Evolutionary conservation across 2,329 filamentous ascomycete genomes (phyloP).

Genomic region (Trematosphaeria pertusa): DNA sequence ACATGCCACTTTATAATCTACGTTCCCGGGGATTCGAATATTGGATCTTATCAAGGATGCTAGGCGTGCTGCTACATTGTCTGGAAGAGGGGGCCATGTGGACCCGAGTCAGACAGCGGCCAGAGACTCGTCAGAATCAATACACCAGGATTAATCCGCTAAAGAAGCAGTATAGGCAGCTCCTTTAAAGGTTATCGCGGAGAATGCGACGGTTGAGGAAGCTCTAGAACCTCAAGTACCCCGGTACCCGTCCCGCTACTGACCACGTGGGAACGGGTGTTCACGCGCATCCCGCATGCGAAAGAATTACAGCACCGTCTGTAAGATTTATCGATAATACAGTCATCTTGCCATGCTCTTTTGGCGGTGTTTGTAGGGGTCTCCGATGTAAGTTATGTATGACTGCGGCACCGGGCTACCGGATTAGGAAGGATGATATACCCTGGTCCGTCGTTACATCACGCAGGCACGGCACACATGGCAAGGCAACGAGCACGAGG

Average conservation of each 20-base stretch:
- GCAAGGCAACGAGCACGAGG: background rate
- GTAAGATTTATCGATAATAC: background rate
- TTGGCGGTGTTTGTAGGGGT: background rate
- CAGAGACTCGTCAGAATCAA: constrained; percentile 3
- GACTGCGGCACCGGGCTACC: background rate
- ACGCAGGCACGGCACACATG: background rate
- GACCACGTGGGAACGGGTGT: background rate
- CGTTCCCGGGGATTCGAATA: too few species aligned
- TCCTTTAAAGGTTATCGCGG: background rate
- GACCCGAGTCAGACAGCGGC: too few species aligned
- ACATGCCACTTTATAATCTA: too few species aligned
- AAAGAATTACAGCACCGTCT: background rate
- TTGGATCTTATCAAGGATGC: too few species aligned
- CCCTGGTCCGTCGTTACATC: background rate
- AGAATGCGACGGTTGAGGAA: background rate
- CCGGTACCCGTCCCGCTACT: background rate
- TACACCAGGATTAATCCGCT: background rate
- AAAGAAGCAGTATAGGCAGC: background rate
- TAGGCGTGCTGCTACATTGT: too few species aligned
- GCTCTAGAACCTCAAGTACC: background rate
- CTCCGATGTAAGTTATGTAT: background rate
- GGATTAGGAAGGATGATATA: constrained; percentile 3
- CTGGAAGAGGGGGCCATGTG: too few species aligned
- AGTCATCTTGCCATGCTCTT: background rate
- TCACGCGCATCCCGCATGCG: constrained; percentile 3